Base-by-base conservation (phyloP, 441 rosid species). In the Arabidopsis lyrata region DNA sequence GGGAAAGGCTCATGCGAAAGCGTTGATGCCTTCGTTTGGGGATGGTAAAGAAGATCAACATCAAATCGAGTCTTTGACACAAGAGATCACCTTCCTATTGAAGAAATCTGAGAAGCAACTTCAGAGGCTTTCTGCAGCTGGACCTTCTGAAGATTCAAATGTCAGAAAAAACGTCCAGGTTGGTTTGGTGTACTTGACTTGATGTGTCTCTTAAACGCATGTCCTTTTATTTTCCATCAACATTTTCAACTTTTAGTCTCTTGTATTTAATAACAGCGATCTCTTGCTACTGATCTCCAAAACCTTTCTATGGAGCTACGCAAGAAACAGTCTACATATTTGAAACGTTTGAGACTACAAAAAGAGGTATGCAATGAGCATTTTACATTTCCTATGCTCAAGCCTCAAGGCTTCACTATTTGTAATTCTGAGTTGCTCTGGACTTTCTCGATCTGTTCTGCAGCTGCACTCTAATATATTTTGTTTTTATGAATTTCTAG, bases 241-340 rank as follows among this genome's bases (percentile, higher is more conserved):
- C 1, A 9, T 62, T 42, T 42, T 56, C 6, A 56, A 8, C 12
- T 10, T 67, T 22, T 14, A 36, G 6, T 36, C 31, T n/a, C 9
- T 7, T 58, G 64, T 71, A 35, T 54, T 50, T 18, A 41, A 2
- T 74, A 15, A 82, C 87, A 95, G 98, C 83, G 95, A 8, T 93
- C 96, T 57, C 91, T 93, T 73, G 99, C 99, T 56, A 95, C 96
- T 50, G 97, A 93, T 85, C 98, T 95, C 36, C 98, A 91, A 79
- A 76, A 75, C 63, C 96, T 95, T 15, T 95, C 98, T 5, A 87
- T 85, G 93, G 98, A 95, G 82, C 90, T 95, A 32, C 92, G 97
- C 24, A 93, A 86, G 87, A 93, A 95, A 81, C 98, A 95, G 72
- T 93, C 99, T 36, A 87, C 88, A 29, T 95, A 93, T 76, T 81